Base-by-base conservation (phyloP, 441 rosid species). In the Jatropha multifida region DNA sequence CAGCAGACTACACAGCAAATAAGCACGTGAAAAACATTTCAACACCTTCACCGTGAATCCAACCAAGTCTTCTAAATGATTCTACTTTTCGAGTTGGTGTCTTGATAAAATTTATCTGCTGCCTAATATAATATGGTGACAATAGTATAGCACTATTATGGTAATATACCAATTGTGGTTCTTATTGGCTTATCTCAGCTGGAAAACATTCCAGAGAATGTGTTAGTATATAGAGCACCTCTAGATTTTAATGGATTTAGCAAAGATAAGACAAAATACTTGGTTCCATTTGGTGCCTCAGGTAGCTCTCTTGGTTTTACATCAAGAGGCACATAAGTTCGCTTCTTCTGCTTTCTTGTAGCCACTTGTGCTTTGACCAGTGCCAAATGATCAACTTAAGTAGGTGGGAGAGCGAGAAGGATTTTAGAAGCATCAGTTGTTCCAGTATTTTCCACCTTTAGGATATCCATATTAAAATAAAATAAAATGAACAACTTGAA, bases 131-230 rank as follows among this genome's bases (percentile, higher is more conserved):
- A 85, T 94, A 92, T 0, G 96, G 98, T 18, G 97, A 96, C 81
- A 94, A 80, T 66, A 93, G 75, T 26, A 87, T 46, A 2, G 98
- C 96, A 81, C 93, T 90, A 73, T 96, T 97, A 56, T 79, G 93
- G 78, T 85, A 94, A 84, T 87, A 88, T 72, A 94, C 98, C 80
- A 92, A 80, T 87, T 96, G 99, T 56, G 98, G 80, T 74, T 96
- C 99, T 70, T 94, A 87, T 79, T 96, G 98, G 69, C 96, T 78
- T 79, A 94, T 96, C 88, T 94, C 99, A 71, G 81, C 76, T 0
- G 98, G 99, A 83, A 92, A 96, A 82, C 98, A 97, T 69, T 96
- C 98, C 73, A 90, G 82, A 72, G 90, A 90, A 80, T 90, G 97
- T 11, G 98, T 90, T 80, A 90, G 77, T 40, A 88, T 73, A 84